Conservation (phyloP, 2,329 filamentous ascomycete species). For the Aspergillus fijiensis region DNA sequence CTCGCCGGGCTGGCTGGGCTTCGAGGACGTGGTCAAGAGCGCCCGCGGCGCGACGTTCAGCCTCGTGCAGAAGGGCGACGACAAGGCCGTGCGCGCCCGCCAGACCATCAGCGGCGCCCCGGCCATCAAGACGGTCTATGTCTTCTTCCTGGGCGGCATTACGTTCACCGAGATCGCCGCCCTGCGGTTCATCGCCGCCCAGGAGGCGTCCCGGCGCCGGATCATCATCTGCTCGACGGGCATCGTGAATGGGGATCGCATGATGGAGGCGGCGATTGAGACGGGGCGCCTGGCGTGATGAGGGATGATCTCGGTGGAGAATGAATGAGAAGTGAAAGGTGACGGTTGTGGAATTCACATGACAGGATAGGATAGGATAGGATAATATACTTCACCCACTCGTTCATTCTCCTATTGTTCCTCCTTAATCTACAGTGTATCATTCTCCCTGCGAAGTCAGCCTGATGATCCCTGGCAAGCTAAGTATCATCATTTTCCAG, state of each 20-base stretch:
- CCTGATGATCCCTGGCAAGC: too few species aligned
- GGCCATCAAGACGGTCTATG: slow-evolving; percentile 80
- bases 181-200: slow-evolving; percentile 80
- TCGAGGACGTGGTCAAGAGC: slow-evolving; percentile 88
- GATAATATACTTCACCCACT: too few species aligned
- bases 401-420: too few species aligned
- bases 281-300: slow-evolving; percentile 57
- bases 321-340: too few species aligned
- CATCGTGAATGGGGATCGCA: slow-evolving; percentile 82
- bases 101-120: slow-evolving; percentile 74
- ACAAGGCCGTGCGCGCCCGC: slow-evolving; percentile 85
- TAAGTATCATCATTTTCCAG: too few species aligned
- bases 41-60: slow-evolving; percentile 88
- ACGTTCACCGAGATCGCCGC: slow-evolving; percentile 96
- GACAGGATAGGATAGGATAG: too few species aligned
- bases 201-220: slow-evolving; percentile 76
- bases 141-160: slow-evolving; percentile 97
- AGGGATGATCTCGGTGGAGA: too few species aligned
- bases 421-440: too few species aligned
- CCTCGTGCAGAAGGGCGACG: slow-evolving; percentile 85
- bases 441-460: too few species aligned
- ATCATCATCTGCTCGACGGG: slow-evolving; percentile 92
- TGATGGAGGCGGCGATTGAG: slow-evolving; percentile 84
- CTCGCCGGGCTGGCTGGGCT: slow-evolving; percentile 84
- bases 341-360: too few species aligned